phyloP scores from a whole-genome alignment of 2,329 filamentous ascomycete genomes.

The Annulohypoxylon truncatum region DNA sequence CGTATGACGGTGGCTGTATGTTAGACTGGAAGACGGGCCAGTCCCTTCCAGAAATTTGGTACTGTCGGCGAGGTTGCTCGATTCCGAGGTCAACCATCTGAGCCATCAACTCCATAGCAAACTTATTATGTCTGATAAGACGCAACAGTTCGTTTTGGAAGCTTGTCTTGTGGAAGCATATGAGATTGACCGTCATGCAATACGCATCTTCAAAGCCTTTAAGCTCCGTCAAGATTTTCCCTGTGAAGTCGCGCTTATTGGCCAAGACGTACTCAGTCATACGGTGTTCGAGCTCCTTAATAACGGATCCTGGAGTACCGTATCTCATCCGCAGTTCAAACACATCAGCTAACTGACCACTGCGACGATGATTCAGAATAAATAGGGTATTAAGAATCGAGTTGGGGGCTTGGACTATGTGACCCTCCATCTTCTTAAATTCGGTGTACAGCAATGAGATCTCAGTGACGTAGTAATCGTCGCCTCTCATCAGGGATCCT shows the following conservation, averaged over 20 bases:
- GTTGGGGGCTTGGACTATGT: constrained; percentile 95
- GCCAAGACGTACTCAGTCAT: constrained; percentile 84
- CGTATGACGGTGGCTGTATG: constrained; percentile 50
- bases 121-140: constrained; percentile 91
- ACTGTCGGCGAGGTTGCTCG: constrained; percentile 81
- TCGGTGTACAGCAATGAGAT: constrained; percentile 94
- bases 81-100: constrained; percentile 86
- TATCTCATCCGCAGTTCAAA: constrained; percentile 88
- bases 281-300: constrained; percentile 81
- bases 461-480: constrained; percentile 97
- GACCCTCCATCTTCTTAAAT: constrained; percentile 98
- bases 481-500: constrained; percentile 79
- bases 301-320: constrained; percentile 82
- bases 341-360: constrained; percentile 87
- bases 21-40: constrained; percentile 70
- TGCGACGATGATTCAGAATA: constrained; percentile 93
- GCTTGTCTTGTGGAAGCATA: constrained; percentile 98
- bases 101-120: constrained; percentile 90
- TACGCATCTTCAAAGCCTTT: constrained; percentile 83
- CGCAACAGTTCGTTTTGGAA: constrained; percentile 95
- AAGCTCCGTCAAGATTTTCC: constrained; percentile 87
- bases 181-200: constrained; percentile 87
- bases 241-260: constrained; percentile 91
- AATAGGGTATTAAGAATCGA: constrained; percentile 92
- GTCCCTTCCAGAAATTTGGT: constrained; percentile 73